A percentile compares a stretch with the other conserved stretches of the same genome.
These are phyloP conservation scores for Zasmidium angulare DNA, from an alignment of 2,329 filamentous ascomycete genomes.

Conservation along the genomic window DNA sequence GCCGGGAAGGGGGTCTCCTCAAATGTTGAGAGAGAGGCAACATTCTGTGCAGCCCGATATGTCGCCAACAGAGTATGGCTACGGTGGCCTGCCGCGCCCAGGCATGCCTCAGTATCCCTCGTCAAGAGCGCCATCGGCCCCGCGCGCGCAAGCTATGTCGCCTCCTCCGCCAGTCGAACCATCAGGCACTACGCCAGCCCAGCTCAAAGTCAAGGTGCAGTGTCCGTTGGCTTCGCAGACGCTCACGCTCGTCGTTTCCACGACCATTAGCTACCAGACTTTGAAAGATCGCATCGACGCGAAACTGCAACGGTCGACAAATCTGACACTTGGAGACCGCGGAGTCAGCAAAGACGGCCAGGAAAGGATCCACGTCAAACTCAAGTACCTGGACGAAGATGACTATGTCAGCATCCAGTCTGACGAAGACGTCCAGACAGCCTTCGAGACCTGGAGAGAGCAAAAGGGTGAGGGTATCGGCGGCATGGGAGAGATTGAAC, in stretches of 20 bases:
- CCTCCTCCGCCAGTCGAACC: conserved; percentile 17
- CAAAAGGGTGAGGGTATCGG: conserved; percentile 62
- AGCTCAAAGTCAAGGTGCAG: conserved; percentile 94
- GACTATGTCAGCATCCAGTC: conserved; percentile 92
- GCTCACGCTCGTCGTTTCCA: conserved; percentile 91
- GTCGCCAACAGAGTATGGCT: conserved; percentile 23
- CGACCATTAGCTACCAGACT: conserved; percentile 91
- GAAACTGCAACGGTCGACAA: conserved; percentile 84
- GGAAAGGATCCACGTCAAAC: conserved; percentile 61
- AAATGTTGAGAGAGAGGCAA: conserved; percentile 61
- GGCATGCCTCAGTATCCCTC: conserved; percentile 22
- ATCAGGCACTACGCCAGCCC: conserved; percentile 54
- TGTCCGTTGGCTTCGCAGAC: conserved; percentile 77
- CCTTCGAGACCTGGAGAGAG: conserved; percentile 92
- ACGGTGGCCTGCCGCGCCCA: conserved; percentile 16
- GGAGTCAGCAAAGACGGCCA: conserved; percentile 20
- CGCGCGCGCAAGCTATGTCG: conserved; percentile 21
- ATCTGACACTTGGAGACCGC: conserved; percentile 77
- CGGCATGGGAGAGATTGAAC: conserved; percentile 84
- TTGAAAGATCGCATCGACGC: conserved; percentile 94
- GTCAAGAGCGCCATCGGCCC: conserved; percentile 39
- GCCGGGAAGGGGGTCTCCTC: conserved; percentile 68
- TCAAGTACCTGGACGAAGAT: conserved; percentile 89
- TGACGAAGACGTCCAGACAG: conserved; percentile 94
- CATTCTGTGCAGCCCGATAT: conserved; percentile 21